Conservation (phyloP, 371 early-diverging fungal genomes). For the Rhizopus arrhizus region DNA sequence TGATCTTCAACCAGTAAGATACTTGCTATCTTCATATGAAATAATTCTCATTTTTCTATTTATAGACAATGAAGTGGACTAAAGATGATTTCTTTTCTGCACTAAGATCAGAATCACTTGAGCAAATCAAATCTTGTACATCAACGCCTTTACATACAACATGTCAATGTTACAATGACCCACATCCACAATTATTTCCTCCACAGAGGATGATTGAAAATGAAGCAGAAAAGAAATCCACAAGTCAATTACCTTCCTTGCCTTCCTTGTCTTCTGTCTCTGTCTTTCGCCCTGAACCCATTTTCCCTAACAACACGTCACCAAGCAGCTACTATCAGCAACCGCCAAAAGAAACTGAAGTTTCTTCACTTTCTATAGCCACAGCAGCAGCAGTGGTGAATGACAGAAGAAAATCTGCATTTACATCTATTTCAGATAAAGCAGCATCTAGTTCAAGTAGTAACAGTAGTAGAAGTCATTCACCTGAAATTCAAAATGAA, state of each 20-base stretch:
- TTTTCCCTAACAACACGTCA: conserved; percentile 23
- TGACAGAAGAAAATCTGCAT: conserved; percentile 21
- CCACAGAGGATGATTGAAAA: conserved; percentile 9
- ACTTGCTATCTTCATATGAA: neutral
- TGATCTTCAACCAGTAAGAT: conserved; percentile 47
- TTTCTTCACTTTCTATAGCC: conserved; percentile 4
- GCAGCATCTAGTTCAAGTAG: neutral
- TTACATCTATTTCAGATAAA: conserved; percentile 20
- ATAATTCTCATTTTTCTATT: neutral
- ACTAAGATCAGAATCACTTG: conserved; percentile 36
- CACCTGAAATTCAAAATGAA: neutral
- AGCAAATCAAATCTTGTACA: conserved; percentile 29
- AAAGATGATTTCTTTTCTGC: conserved; percentile 51
- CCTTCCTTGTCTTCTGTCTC: conserved; percentile 29
- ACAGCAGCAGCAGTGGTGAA: neutral
- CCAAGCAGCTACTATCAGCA: neutral
- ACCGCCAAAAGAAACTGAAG: neutral
- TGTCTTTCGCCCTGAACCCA: conserved; percentile 43
- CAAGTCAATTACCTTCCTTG: conserved; percentile 26
- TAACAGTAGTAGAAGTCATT: neutral
- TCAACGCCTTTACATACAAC: conserved; percentile 25
- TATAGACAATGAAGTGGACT: conserved; percentile 43
- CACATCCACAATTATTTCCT: conserved; percentile 3
- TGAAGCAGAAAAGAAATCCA: conserved; percentile 28
- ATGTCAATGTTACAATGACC: conserved; percentile 30